Base-by-base conservation (phyloP, 1,139 yeast genomes). In the Suhomyces panamericanus region DNA sequence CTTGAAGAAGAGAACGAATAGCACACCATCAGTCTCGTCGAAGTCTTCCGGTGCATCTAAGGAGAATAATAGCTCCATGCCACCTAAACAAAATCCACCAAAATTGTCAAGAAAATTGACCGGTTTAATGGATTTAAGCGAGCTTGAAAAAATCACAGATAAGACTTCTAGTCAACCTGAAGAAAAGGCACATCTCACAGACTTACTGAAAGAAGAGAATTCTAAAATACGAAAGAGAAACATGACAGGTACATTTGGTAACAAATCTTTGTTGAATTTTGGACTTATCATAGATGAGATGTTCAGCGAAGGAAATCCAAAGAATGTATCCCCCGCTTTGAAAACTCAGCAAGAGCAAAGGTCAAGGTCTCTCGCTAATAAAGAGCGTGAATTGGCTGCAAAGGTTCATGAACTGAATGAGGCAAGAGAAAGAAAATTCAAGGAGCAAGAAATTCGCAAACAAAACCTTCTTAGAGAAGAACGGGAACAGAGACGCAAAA, bases 321-420 rank as follows among this genome's bases (percentile, higher is more conserved):
- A 30, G 17, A 31, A 26, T 9, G 28, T 10, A 20, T 15, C 10
- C 16, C 12, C 27, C 4, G 9, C 32, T 5, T 6, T 22, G 5
- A 16, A 17, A n/a, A 6, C 12, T 24, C 11, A 16, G 2, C 20
- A 17, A 15, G 28, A 12, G 2, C 9, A 26, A 12, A 28, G 22
- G n/a, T 26, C 30, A 11, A 36, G 13, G 20, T 14, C 40, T 6
- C 42, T 46, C 13, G 60, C 58, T n/a, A 50, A 55, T 37, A 63
- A 50, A 33, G 72, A 67, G 50, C 53, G 70, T 29, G 64, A 64
- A 38, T 55, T 68, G 37, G 71, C 71, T 3, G 61, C 58, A 11
- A 63, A 58, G 49, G 71, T 67, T 3, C 64, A 58, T 40, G 57
- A 54, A 36, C 54, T 52, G 40, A 67, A 67, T 49, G 70, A 64